Percentiles rank a stretch among this genome's conserved stretches.
Conservation (phyloP, 2,329 filamentous ascomycete genomes). For the Exophiala xenobiotica region DNA sequence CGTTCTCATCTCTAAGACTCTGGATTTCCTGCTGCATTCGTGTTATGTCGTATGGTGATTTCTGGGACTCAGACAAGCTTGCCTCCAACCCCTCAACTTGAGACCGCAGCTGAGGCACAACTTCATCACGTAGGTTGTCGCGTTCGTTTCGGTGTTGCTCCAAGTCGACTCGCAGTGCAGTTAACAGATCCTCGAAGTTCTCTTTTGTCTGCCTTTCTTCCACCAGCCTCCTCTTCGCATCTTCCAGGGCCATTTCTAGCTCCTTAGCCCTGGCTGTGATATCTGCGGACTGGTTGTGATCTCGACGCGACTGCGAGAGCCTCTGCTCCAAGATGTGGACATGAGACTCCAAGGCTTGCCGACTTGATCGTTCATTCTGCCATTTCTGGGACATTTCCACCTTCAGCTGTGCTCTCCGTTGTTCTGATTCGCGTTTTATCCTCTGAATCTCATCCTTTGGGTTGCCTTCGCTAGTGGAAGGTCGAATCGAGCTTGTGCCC, state of each 20-base stretch:
- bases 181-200: slow-evolving; percentile 89
- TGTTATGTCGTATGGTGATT: slow-evolving; percentile 73
- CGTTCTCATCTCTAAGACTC: slow-evolving; percentile 55
- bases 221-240: slow-evolving; percentile 73
- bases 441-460: slow-evolving; percentile 72
- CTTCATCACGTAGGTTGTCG: slow-evolving; percentile 85
- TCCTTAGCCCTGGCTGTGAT: slow-evolving; percentile 65
- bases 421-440: slow-evolving; percentile 78
- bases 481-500: slow-evolving; percentile 79
- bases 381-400: slow-evolving; percentile 82
- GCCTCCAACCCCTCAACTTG: slow-evolving; percentile 60
- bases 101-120: slow-evolving; percentile 74
- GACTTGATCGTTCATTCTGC: slow-evolving; percentile 76
- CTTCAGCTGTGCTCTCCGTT: slow-evolving; percentile 84
- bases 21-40: slow-evolving; percentile 86
- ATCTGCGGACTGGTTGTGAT: slow-evolving; percentile 49
- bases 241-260: slow-evolving; percentile 76
- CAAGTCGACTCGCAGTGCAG: slow-evolving; percentile 78
- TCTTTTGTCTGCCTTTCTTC: slow-evolving; percentile 86
- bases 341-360: slow-evolving; percentile 77
- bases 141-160: slow-evolving; percentile 81
- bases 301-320: slow-evolving; percentile 53
- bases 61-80: slow-evolving; percentile 61
- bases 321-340: slow-evolving; percentile 79
- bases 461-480: slow-evolving; percentile 60